Evolutionary conservation across 257 asterid species (phyloP), one percentile per base, ranked within the genome.

Genomic region (Nicotiana noctiflora): DNA sequence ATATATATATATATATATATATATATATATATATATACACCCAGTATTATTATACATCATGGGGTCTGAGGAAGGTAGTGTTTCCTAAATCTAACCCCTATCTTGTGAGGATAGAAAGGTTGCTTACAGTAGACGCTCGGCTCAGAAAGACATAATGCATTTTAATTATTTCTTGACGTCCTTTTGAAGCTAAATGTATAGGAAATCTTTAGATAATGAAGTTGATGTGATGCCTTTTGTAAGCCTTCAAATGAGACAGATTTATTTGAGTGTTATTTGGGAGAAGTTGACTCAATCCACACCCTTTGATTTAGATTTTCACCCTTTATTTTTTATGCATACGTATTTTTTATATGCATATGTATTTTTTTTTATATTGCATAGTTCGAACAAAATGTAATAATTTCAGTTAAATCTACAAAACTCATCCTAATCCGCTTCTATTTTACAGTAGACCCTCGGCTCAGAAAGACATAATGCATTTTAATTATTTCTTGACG

Each of bases 381-480:
- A 18, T 17, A 6, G 1, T 32, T 66, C 0, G 1, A 66, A 11
- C 0, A 6, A 0, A 32, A 32, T 1, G 4, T 18, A 66, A 32
- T 32, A 8, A 32, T 4, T 32, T 32, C 4, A 56, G 4, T 7
- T 56, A 4, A 56, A 56, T 1, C 11, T 18, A 0, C 19, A 32
- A 32, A 66, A 8, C 0, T 9, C 0, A 0, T 32, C 9, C 4
- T 64, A 0, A 65, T 64, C 0, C 7, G 9, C 25, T 1, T 65
- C 0, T 31, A 32, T 17, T n/a, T 32, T 32, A 0, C 37, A 5
- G 5, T 32, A 5, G 6, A 31, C 8, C 8, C 37, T 32, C 37
- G 37, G 37, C 37, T 32, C 0, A 32, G 31, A 29, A 29, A 29
- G 37, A 32, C 14, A 10, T 70, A 1, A 11, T 46, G 14, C 59